Base-by-base conservation (phyloP, 164 flowering plant genomes). In the Pachysandra terminalis region DNA sequence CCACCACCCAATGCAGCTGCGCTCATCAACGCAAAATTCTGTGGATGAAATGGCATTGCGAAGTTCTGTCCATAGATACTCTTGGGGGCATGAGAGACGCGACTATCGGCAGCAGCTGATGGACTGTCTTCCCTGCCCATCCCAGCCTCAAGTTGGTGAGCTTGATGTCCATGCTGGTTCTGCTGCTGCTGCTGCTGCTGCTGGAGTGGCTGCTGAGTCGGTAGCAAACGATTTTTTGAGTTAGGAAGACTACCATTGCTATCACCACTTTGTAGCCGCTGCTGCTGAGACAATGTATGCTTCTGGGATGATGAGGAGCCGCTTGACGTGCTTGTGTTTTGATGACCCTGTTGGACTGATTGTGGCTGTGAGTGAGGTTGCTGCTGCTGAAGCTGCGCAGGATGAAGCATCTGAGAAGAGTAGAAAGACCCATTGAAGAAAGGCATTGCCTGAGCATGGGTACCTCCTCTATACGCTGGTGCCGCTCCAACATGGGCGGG, bases 381-480 rank as follows among this genome's bases (percentile, higher is more conserved):
- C 52, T 73, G 89, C 65, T 82, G 96, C 74, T 86, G 97, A 76
- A 85, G 72, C 65, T 86, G 97, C 9, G 96, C 74, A n/a, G 90
- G 96, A 75, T 87, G 99, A 8, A 91, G 76, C 88, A 93, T 85
- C 70, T 85, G 99, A 22, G 99, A 81, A 23, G 99, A 65, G 75
- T 87, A 96, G 80, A 87, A 91, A 9, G 95, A 68, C 17, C 95
- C 95, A 78, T 81, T 89, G 76, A 85, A 89, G 74, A 86, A 83
- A 0, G 95, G 96, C 85, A 92, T 63, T 1, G 90, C 74, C 73
- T 86, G 98, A 55, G 84, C 69, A 73, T 83, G 92, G 25, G 78
- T 32, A 59, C 94, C 96, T 74, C 77, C 79, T 79, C 97, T 75
- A 65, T 84, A 93, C 61, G 87, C 77, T 1, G 91, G 90, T 0